Evolutionary conservation across 2,329 filamentous ascomycete genomes (phyloP).

Genomic region (Mycosphaerella sp.): DNA sequence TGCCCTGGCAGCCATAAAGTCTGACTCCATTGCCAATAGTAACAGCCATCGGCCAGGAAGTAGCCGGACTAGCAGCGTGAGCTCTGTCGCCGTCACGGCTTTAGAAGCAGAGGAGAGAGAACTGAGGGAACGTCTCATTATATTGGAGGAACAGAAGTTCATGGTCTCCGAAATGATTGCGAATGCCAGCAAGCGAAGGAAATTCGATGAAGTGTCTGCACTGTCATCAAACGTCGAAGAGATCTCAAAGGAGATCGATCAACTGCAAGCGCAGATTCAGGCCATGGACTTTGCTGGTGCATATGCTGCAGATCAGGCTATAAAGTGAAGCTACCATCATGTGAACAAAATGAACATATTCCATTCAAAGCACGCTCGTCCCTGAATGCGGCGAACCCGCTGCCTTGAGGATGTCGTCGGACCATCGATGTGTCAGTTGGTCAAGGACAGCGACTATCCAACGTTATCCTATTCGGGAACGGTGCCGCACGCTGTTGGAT

Average conservation of each 20-base stretch:
- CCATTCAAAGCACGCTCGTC: too few species aligned
- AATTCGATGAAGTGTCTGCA: conserved; percentile 81
- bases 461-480: too few species aligned
- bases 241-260: conserved; percentile 68
- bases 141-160: conserved; percentile 87
- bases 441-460: too few species aligned
- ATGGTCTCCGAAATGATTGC: conserved; percentile 81
- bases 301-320: conserved; percentile 27
- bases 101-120: conserved; percentile 80
- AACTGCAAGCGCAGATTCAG: conserved; percentile 31
- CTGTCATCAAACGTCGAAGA: conserved; percentile 76
- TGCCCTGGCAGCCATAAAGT: conserved; percentile 56
- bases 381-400: too few species aligned
- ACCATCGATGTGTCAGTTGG: too few species aligned
- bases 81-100: conserved; percentile 47
- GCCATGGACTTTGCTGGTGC: conserved; percentile 37
- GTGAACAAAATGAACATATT: too few species aligned
- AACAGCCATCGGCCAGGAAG: conserved; percentile 38
- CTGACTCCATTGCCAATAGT: conserved; percentile 45
- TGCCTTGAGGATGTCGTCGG: too few species aligned
- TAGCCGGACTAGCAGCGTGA: conserved; percentile 47
- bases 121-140: conserved; percentile 69
- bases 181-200: conserved; percentile 65
- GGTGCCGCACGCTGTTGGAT: too few species aligned
- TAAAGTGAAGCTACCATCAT: conserved; percentile 23